Evolutionary conservation across 2,329 filamentous ascomycete genomes (phyloP), one percentile per base, ranked within the genome.

Genomic region (Teratosphaeria zuluensis): DNA sequence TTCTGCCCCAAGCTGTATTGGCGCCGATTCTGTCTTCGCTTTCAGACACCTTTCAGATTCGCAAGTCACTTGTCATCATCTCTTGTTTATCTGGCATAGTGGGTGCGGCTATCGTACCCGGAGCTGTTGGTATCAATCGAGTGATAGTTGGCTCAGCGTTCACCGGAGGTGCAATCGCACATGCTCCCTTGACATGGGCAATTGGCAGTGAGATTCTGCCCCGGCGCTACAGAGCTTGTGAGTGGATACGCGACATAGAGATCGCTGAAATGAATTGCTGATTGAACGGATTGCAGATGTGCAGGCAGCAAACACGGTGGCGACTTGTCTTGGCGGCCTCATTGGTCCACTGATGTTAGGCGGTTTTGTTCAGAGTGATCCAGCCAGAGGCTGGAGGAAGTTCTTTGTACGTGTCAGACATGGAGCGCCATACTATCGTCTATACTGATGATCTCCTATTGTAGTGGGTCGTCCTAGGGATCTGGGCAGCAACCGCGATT

Each of bases 161-260:
- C 21, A 61, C 63, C 16, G 63, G 61, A 24, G 59, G 62, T 46
- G 63, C 59, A 14, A 60, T 64, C 46, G 63, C 61, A 1, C 52
- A 59, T 9, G 61, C 58, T 5, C 58, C 63, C 3, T 32, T 64
- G 31, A 54, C 61, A 14, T 63, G 63, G 52, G 52, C 53, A 28
- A 53, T 64, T 1, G 59, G 59, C 1, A 59, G 58, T 33, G 63
- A 64, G 42, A 64, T 64, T 14, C 42, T 64, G 33, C 63, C 63
- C 4, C 56, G 61, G 38, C 60, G 56, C 48, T 62, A 42, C 35
- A 42, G 35, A 57, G 59, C 56, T 60, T 42, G 61, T 61, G 31
- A 32, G 58, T 59, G 32, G 9, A 33, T 54, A 16, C 4, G n/a
- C 31, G 11, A n/a, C 24, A 2, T 8, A 19, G 46, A 42, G 31